Evolutionary conservation across 1,284 basidiomycete genomes (phyloP), one percentile per base, ranked within the genome.

Genomic region (Tilletia indica): DNA sequence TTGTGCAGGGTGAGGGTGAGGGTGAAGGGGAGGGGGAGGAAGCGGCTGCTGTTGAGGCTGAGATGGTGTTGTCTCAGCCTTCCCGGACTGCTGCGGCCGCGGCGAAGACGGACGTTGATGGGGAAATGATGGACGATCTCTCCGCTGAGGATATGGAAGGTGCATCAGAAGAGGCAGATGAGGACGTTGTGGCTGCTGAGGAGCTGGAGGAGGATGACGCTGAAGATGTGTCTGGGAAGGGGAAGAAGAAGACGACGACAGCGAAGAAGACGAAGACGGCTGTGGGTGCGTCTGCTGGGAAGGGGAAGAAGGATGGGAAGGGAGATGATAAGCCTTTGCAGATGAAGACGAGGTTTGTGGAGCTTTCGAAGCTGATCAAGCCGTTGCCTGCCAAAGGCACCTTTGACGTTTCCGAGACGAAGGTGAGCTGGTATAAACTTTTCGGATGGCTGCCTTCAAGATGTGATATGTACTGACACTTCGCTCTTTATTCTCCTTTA

Each of bases 391-490:
- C 89, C 82, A 93, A 93, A 86, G 97, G 96, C 72, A 87, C 88
- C 71, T 98, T 99, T 84, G 89, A 94, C 79, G 93, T 99, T 73
- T 87, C 89, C 81, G 88, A 88, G 75, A 95, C 98, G 86, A 82
- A 77, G 74, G 54, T 48, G 66, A 71, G 70, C 36, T 48, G 4
- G 21, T 12, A 42, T 31, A 31, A 31, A 31, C 25, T 31, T 31
- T 31, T 31, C 25, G 25, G 25, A 31, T 31, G 25, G 25, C 2
- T 45, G 42, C 42, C 3, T 45, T 12, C 42, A 12, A 45, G 12
- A 5, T 14, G 42, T 3, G 42, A 45, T 45, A 31, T 31, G 25
- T 31, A 11, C 67, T 36, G 42, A 56, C 45, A 25, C 4, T 25
- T 14, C n/a, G 42, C 68, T 11, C 31, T 39, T 16, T 6, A 2